Base-by-base conservation (phyloP, 257 asterid species). In the Capsicum rhomboideum region DNA sequence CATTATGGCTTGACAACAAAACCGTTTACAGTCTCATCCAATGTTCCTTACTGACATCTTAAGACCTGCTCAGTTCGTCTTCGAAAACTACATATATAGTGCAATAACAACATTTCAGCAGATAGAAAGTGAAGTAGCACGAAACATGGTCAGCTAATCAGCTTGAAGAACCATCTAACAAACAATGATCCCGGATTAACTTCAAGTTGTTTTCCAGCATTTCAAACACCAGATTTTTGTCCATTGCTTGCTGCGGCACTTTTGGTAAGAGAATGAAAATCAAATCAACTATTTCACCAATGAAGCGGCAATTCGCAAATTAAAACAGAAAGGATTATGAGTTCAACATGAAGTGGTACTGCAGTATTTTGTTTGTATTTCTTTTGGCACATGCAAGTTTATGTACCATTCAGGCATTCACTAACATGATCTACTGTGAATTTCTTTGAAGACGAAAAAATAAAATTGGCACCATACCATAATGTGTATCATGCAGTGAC, bases 171-270 rank as follows among this genome's bases (percentile, higher is more conserved):
- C 68, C 79, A 71, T 68, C 79, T 64, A 69, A 59, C 44, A 90
- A 56, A 34, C 83, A 86, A 84, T 79, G 52, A 61, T 83, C 88
- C 90, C 93, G 89, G 64, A 89, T 87, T 78, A 90, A 58, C 84
- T 86, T 87, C 80, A 91, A 58, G 85, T 85, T 86, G 56, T 88
- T 83, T 71, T 69, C 55, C 18, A 90, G 90, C 89, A 82, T 86
- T 81, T 88, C 85, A 44, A 31, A 20, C 13, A 86, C 84, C 31
- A 56, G 52, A 21, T 87, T 88, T 4, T 75, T 82, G 8, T 90
- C 49, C 16, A 21, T 31, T 26, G 79, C 79, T 31, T 84, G 87
- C 82, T 84, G 83, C 92, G 88, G 89, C 91, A 86, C 6, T 79
- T 84, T 71, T 66, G 71, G 40, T 49, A 52, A 49, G 49, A 10